Evolutionary conservation across 1,284 basidiomycete genomes (phyloP).

Genomic region (Boletus semigastroideus): DNA sequence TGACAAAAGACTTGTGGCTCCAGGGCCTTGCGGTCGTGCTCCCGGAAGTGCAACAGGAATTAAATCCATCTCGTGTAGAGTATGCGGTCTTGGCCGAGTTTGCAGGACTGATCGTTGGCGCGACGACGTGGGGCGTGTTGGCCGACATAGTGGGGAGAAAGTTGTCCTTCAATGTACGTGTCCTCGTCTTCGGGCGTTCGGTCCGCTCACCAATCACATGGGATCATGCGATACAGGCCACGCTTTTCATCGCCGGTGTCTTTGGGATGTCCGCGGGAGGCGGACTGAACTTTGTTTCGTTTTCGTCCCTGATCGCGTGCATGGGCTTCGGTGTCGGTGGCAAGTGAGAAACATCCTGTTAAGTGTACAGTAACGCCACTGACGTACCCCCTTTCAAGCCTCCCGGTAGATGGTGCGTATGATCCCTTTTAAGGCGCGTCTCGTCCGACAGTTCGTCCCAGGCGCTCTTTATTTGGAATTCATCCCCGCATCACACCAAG

Average conservation of each 20-base stretch:
- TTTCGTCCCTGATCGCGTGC: slow-evolving; percentile 51
- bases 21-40: slow-evolving; percentile 56
- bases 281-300: slow-evolving; percentile 49
- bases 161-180: slow-evolving; percentile 52
- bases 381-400: slow-evolving; percentile 23
- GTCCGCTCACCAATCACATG: not conserved
- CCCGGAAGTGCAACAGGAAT: slow-evolving; percentile 45
- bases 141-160: slow-evolving; percentile 52
- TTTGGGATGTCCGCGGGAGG: slow-evolving; percentile 61
- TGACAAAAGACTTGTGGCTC: slow-evolving; percentile 49
- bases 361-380: not conserved
- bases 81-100: slow-evolving; percentile 57
- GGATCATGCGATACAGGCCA: slow-evolving; percentile 33
- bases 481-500: slow-evolving; percentile 51
- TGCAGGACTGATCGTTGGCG: slow-evolving; percentile 57
- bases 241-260: slow-evolving; percentile 56
- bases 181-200: not conserved
- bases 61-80: slow-evolving; percentile 44
- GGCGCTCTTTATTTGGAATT: slow-evolving; percentile 58
- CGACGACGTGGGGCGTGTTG: slow-evolving; percentile 52
- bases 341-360: slow-evolving; percentile 39
- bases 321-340: slow-evolving; percentile 59
- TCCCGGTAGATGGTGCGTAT: slow-evolving; percentile 52
- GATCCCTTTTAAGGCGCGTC: not conserved
- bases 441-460: slow-evolving; percentile 19